Evolutionary conservation across 1,284 basidiomycete genomes (phyloP).

Genomic region (Volvariella surrecta): DNA sequence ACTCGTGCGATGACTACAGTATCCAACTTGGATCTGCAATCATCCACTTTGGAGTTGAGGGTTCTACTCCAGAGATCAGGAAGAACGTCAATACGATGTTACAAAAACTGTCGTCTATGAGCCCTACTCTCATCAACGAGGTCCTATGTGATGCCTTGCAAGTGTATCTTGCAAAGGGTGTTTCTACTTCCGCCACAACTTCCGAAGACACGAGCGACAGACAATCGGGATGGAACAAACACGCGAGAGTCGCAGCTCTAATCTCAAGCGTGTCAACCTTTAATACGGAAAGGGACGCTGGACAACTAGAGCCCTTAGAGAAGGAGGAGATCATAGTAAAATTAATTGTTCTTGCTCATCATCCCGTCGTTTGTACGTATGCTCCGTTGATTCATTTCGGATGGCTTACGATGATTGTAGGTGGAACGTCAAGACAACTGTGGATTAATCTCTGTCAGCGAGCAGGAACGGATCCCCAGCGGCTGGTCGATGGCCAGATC

Average conservation of each 20-base stretch:
- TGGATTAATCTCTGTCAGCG: slow-evolving; percentile 84
- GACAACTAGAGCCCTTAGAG: slow-evolving; percentile 9
- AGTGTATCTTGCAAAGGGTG: slow-evolving; percentile 30
- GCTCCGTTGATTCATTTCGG: slow-evolving; percentile 3
- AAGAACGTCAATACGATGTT: slow-evolving; percentile 38
- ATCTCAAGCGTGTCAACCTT: slow-evolving; percentile 40
- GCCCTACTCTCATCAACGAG: slow-evolving; percentile 39
- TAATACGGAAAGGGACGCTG: slow-evolving; percentile 26
- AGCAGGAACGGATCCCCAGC: slow-evolving; percentile 59
- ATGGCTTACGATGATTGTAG: slow-evolving; percentile 20
- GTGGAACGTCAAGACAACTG: slow-evolving; percentile 46
- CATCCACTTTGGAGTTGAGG: slow-evolving; percentile 60
- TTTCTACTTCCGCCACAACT: slow-evolving; percentile 10
- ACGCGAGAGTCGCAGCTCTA: slow-evolving; percentile 39
- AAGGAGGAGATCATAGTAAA: slow-evolving; percentile 43
- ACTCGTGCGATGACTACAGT: slow-evolving; percentile 22
- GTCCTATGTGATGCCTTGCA: slow-evolving; percentile 52
- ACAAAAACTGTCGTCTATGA: slow-evolving; percentile 20
- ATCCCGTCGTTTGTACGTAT: slow-evolving; percentile 59
- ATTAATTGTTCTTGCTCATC: slow-evolving; percentile 67
- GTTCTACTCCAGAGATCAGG: slow-evolving; percentile 44
- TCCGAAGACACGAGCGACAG: slow-evolving; percentile 18
- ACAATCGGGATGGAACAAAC: slow-evolving; percentile 29
- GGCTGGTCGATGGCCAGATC: slow-evolving; percentile 42
- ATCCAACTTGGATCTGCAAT: slow-evolving; percentile 56